These are phyloP conservation scores for Candida buenavistaensis DNA, from an alignment of 1,139 yeast genomes.

Conservation along the genomic window DNA sequence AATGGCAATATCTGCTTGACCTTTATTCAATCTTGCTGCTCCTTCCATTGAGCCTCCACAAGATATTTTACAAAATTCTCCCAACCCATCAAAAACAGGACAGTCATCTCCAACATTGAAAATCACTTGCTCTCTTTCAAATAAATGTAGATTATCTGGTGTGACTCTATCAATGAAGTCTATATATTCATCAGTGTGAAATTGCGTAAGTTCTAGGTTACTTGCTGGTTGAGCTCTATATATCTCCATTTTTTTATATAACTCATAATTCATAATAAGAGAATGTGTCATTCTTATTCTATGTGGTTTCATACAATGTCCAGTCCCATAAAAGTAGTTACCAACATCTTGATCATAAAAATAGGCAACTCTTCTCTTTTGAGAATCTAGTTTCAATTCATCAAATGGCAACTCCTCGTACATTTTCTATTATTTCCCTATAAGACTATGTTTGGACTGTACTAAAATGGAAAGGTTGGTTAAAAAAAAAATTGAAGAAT, in stretches of 20 bases:
- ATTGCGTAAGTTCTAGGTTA: conserved; percentile 97
- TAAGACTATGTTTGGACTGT: no score
- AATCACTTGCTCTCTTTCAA: conserved; percentile 88
- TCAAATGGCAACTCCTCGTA: conserved; percentile 48
- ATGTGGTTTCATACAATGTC: conserved; percentile 99
- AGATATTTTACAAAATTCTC: conserved; percentile 83
- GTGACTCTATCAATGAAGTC: conserved; percentile 92
- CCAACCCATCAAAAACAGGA: conserved; percentile 94
- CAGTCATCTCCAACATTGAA: conserved; percentile 98
- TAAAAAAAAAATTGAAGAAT: no score
- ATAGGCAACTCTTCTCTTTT: conserved; percentile 47
- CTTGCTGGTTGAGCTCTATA: conserved; percentile 98
- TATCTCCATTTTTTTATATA: conserved; percentile 96
- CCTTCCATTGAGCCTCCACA: conserved; percentile 97
- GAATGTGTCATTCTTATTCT: conserved; percentile 99
- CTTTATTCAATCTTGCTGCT: conserved; percentile 76
- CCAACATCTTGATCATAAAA: conserved; percentile 82
- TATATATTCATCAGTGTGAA: conserved; percentile 96
- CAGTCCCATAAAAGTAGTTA: conserved; percentile 96
- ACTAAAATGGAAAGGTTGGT: no score
- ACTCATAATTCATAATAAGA: conserved; percentile 93
- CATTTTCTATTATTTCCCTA: conserved; percentile 20
- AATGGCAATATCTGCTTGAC: conserved; percentile 91
- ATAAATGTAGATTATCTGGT: conserved; percentile 90
- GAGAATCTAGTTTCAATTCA: conserved; percentile 42